These are phyloP conservation scores for Kwoniella dendrophila DNA, from an alignment of 768 basidiomycete genomes.

Conservation along the genomic window DNA sequence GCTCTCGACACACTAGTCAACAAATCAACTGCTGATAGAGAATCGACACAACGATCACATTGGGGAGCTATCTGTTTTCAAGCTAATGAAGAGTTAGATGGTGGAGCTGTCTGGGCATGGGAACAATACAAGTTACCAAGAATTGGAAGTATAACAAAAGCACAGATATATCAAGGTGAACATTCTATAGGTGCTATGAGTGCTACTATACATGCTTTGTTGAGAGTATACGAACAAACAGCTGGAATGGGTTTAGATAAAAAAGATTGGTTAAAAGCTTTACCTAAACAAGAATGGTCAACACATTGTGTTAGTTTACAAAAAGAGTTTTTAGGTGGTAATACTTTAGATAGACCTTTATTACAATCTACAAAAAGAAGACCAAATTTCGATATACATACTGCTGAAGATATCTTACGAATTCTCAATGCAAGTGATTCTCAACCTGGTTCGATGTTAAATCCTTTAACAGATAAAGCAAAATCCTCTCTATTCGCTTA, in stretches of 20 bases:
- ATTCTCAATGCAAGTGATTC: constrained; percentile 43
- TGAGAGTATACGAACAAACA: constrained; percentile 31
- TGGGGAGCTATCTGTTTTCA: constrained; percentile 51
- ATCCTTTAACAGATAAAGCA: constrained; percentile 21
- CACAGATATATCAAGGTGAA: constrained; percentile 41
- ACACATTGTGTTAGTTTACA: constrained; percentile 19
- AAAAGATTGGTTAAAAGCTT: constrained; percentile 24
- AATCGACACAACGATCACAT: constrained; percentile 25
- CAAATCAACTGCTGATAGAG: constrained; percentile 6
- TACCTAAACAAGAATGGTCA: constrained; percentile 15
- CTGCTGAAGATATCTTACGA: constrained; percentile 33
- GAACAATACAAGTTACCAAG: constrained; percentile 43
- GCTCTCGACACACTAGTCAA: constrained; percentile 29
- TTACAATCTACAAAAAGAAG: constrained; percentile 32
- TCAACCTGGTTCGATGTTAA: constrained; percentile 48
- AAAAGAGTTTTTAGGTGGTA: constrained; percentile 32
- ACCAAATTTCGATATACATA: constrained; percentile 31
- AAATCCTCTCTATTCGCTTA: constrained; percentile 45
- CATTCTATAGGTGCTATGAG: constrained; percentile 38
- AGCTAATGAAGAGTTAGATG: constrained; percentile 49
- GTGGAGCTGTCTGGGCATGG: constrained; percentile 52
- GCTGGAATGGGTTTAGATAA: constrained; percentile 6
- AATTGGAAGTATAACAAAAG: constrained; percentile 40
- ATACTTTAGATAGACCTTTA: constrained; percentile 41
- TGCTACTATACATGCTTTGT: constrained; percentile 39